phyloP scores from a whole-genome alignment of 345 rosid genomes.

The Physaria fendleri region DNA sequence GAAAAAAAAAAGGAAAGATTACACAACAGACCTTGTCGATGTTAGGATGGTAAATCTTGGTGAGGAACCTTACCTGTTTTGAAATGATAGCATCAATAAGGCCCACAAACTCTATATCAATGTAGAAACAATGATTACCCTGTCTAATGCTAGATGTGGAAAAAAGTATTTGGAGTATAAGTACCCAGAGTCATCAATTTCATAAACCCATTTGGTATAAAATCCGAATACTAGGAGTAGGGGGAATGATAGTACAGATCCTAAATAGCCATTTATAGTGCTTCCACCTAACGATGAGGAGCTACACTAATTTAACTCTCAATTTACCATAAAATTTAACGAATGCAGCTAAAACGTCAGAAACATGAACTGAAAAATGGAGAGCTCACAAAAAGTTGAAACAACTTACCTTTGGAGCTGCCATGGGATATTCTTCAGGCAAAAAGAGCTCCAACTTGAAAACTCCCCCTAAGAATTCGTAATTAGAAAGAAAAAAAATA shows the following conservation, averaged over 20 bases:
- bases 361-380: background rate
- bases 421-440: constrained; percentile 99
- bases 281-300: background rate
- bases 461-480: constrained; percentile 66
- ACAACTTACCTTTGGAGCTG: constrained; percentile 86
- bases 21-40: constrained; percentile 74
- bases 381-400: background rate
- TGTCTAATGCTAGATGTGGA: background rate
- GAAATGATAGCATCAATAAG: background rate
- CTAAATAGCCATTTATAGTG: background rate
- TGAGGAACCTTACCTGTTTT: constrained; percentile 93
- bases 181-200: background rate
- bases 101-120: background rate
- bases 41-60: constrained; percentile 96
- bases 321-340: background rate
- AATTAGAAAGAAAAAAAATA: background rate
- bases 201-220: background rate
- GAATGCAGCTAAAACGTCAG: background rate
- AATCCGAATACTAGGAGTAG: background rate
- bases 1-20: background rate
- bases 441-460: constrained; percentile 96
- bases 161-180: background rate
- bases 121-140: background rate
- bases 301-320: background rate
- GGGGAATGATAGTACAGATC: background rate